Base-by-base conservation (phyloP, 345 rosid genomes). In the Sonneratia alba region DNA sequence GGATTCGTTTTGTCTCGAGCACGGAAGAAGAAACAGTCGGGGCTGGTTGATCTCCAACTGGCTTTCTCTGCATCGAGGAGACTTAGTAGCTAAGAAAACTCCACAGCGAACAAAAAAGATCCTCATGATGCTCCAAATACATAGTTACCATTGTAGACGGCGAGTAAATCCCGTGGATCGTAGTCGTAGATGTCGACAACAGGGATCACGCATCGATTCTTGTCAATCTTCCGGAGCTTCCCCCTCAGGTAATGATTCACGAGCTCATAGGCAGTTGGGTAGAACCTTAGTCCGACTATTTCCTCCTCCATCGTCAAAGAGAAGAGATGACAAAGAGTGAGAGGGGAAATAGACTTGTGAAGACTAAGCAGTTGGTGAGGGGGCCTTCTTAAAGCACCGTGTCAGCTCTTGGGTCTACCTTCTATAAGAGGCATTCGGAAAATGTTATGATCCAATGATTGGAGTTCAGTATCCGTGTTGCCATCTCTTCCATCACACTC, bases 11-110 rank as follows among this genome's bases (percentile, higher is more conserved):
- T 59, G 64, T 24, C 24, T 11, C 32, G 42, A 11, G 72, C 64
- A 15, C 74, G 62, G 2, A 72, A 11, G 56, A 72, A 72, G 42
- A 45, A 72, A 36, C 74, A 16, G 18, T 72, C 59, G 56, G 57
- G 15, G 56, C 56, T 66, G 64, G 27, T 66, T 1, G 74, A 72
- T 21, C 68, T 49, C 11, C 22, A 49, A 2, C n/a, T 38, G 24
- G 51, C 45, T 45, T 24, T 63, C 8, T 66, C 74, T 72, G 16
- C 67, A 71, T 0, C n/a, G 5, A 45, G 0, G 13, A 63, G n/a
- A 7, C 40, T 64, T 59, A 59, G 12, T 9, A 59, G 12, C 2
- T 40, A 40, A 40, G 43, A 8, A 40, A 40, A 40, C 9, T 40
- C 43, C 9, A 40, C 7, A 40, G 7, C 43, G 7, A 2, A 1